Conservation (phyloP, 371 early-diverging fungal genomes). For the Chytridiales sp. region DNA sequence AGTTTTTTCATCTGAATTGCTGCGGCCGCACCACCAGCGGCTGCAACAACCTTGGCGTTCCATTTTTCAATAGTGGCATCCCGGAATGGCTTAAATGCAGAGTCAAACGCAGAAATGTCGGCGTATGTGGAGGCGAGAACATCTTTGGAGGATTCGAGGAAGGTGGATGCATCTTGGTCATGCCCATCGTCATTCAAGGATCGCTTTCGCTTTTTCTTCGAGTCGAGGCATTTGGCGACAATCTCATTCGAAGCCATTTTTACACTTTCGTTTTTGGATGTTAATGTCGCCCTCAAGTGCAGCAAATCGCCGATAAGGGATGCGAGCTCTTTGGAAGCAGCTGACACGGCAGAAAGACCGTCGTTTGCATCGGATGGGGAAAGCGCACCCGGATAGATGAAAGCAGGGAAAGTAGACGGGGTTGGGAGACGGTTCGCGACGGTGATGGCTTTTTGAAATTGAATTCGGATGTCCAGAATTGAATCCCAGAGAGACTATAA, state of each 20-base stretch:
- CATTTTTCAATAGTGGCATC: constrained; percentile 88
- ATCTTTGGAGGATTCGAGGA: constrained; percentile 3
- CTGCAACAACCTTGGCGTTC: constrained; percentile 82
- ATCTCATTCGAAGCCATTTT: constrained; percentile 9
- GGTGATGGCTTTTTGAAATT: constrained; percentile 75
- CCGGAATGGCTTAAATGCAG: constrained; percentile 70
- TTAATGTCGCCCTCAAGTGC: constrained; percentile 14
- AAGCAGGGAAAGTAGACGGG: constrained; percentile 18
- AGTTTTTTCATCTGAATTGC: constrained; percentile 69
- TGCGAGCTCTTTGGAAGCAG: constrained; percentile 21
- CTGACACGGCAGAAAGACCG: constrained; percentile 3
- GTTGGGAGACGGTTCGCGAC: constrained; percentile 79
- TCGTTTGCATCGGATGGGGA: neutral
- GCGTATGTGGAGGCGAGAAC: constrained; percentile 14
- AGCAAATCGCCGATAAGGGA: constrained; percentile 43
- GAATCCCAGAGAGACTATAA: constrained; percentile 74
- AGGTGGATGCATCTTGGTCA: constrained; percentile 44
- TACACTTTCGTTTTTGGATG: constrained; percentile 22
- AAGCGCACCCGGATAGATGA: constrained; percentile 5
- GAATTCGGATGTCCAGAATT: constrained; percentile 84
- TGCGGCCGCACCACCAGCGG: constrained; percentile 61
- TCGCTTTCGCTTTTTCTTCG: constrained; percentile 22
- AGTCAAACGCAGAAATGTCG: constrained; percentile 25
- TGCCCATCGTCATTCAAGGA: constrained; percentile 55
- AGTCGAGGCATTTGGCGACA: neutral